phyloP scores from a whole-genome alignment of 2,329 filamentous ascomycete species.

The Trichoderma sp. region DNA sequence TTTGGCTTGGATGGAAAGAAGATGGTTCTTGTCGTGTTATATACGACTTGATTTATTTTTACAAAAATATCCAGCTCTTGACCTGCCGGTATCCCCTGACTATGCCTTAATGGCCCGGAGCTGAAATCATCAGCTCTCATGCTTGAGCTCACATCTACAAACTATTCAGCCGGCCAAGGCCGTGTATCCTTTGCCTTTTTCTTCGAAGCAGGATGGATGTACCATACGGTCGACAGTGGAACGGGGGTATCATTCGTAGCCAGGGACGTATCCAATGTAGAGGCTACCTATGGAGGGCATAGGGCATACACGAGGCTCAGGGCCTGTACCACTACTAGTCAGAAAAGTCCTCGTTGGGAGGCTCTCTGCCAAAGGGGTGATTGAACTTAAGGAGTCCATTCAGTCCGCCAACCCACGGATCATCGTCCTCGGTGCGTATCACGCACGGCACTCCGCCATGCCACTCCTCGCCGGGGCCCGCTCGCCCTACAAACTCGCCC shows the following conservation, averaged over 20 bases:
- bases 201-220: neutral
- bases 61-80: neutral
- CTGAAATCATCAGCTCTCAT: neutral
- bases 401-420: slow-evolving; percentile 94
- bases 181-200: neutral
- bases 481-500: slow-evolving; percentile 71
- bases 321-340: slow-evolving; percentile 31
- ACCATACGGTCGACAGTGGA: neutral
- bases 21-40: neutral
- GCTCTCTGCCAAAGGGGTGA: slow-evolving; percentile 76
- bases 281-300: neutral
- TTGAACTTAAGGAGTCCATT: slow-evolving; percentile 97
- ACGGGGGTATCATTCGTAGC: slow-evolving; percentile 21
- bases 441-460: slow-evolving; percentile 88
- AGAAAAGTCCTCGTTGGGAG: slow-evolving; percentile 35
- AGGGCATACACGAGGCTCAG: neutral
- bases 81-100: neutral
- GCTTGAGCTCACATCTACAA: neutral
- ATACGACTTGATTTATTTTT: neutral
- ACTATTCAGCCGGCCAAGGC: neutral
- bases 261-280: slow-evolving; percentile 13
- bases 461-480: slow-evolving; percentile 52
- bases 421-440: slow-evolving; percentile 74
- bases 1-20: neutral
- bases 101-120: neutral